Conservation (phyloP, 169 alveolate species). For the Neospora caninum region DNA sequence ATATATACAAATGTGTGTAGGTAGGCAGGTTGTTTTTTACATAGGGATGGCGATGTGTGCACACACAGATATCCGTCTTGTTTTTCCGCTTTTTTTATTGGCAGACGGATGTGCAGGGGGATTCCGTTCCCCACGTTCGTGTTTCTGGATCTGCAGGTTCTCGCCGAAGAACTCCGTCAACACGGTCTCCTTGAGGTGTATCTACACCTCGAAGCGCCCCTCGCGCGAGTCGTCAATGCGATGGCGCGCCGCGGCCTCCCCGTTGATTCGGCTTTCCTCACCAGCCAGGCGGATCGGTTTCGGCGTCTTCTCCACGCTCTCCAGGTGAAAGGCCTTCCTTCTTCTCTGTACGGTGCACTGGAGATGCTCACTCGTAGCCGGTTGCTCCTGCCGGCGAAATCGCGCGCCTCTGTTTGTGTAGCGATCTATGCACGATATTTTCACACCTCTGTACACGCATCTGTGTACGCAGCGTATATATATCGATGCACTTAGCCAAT, state of each 20-base stretch:
- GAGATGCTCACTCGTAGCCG: neutral
- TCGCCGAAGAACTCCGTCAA: neutral
- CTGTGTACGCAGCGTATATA: neutral
- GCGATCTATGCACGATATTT: neutral
- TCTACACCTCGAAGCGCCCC: constrained; percentile 22
- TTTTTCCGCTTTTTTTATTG: no score
- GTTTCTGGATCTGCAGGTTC: neutral
- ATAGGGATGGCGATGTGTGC: no score
- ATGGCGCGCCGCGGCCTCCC: neutral
- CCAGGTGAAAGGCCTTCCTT: neutral
- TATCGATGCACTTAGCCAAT: neutral
- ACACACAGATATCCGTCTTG: no score
- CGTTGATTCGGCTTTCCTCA: neutral
- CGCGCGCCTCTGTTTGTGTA: neutral
- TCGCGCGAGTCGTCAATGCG: neutral
- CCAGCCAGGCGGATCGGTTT: neutral
- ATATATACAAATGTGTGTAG: no score
- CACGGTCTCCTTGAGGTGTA: constrained; percentile 31
- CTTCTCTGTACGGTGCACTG: neutral
- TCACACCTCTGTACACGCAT: neutral
- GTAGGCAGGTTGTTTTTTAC: no score
- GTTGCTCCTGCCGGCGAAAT: neutral
- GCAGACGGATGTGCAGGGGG: no score
- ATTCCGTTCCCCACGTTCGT: neutral
- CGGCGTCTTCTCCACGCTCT: neutral